Percentiles rank a stretch among this genome's conserved stretches.
Evolutionary conservation across 129 eudicot genomes (phyloP).

Genomic region (Deinandra increscens): DNA sequence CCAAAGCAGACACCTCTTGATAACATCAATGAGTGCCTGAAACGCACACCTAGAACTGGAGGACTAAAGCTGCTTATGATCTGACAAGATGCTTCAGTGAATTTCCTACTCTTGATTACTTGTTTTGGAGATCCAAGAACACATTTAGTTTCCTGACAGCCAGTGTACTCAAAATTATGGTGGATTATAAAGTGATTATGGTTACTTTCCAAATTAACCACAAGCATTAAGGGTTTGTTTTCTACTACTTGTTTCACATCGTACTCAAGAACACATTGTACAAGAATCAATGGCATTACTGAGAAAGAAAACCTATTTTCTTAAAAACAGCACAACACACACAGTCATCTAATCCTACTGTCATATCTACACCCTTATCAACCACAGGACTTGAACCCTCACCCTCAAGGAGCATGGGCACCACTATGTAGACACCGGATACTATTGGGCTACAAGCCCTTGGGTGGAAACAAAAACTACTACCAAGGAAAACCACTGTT

Average conservation of each 20-base stretch:
- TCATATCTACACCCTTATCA: too few relatives aligned
- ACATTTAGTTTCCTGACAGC: constrained; percentile 75
- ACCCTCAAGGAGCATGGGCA: too few relatives aligned
- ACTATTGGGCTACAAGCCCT: too few relatives aligned
- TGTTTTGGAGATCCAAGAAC: constrained; percentile 58
- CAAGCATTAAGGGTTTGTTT: constrained; percentile 9
- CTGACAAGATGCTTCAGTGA: constrained; percentile 37
- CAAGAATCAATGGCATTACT: background rate
- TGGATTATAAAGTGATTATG: constrained; percentile 5
- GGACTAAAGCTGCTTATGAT: constrained; percentile 41
- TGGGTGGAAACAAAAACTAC: too few relatives aligned
- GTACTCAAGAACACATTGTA: constrained; percentile 2
- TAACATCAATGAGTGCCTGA: constrained; percentile 40
- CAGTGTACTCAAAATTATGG: constrained; percentile 43
- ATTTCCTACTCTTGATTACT: constrained; percentile 43
- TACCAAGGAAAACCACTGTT: background rate
- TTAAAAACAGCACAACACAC: too few relatives aligned
- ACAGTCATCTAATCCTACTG: too few relatives aligned
- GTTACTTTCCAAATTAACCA: constrained; percentile 1
- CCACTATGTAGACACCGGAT: too few relatives aligned
- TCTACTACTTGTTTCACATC: background rate
- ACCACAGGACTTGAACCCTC: too few relatives aligned
- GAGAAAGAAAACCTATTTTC: background rate
- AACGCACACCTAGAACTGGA: constrained; percentile 41
- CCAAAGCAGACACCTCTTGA: constrained; percentile 51